phyloP scores from a whole-genome alignment of 2,329 filamentous ascomycete species.

The Saccharata proteae region DNA sequence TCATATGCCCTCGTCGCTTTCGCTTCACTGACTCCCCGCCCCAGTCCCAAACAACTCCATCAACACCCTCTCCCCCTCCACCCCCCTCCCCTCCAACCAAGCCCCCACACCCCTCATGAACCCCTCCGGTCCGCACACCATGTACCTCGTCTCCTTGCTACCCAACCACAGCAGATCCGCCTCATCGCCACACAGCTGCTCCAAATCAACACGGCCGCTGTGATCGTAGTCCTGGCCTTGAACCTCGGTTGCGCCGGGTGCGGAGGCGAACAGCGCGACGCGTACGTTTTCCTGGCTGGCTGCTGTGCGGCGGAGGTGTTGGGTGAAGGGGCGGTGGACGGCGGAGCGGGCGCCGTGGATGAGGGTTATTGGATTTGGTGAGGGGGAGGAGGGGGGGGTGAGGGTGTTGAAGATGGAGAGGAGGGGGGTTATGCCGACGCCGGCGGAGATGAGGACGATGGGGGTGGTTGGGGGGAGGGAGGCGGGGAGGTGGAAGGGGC shows the following conservation, averaged over 20 bases:
- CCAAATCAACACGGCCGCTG: constrained; percentile 47
- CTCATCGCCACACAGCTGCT: constrained; percentile 39
- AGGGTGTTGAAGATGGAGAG: constrained; percentile 52
- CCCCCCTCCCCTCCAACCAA: constrained; percentile 43
- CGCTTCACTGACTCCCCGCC: too few species aligned
- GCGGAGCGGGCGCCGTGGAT: constrained; percentile 47
- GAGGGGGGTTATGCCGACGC: constrained; percentile 57
- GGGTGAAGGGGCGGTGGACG: constrained; percentile 42
- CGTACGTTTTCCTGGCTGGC: constrained; percentile 35
- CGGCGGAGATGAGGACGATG: constrained; percentile 54
- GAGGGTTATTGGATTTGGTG: constrained; percentile 41
- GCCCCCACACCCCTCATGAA: constrained; percentile 55
- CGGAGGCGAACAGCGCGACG: constrained; percentile 47
- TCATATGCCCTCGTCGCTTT: too few species aligned
- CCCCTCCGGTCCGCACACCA: constrained; percentile 54
- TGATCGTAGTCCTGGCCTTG: constrained; percentile 48
- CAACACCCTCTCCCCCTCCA: constrained; percentile 46
- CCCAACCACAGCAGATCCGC: constrained; percentile 44
- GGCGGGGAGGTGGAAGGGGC: constrained; percentile 47
- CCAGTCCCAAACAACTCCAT: constrained; percentile 50
- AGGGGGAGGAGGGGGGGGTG: constrained; percentile 27
- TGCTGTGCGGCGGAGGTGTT: constrained; percentile 34
- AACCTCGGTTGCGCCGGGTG: constrained; percentile 30
- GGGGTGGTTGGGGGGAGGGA: constrained; percentile 23
- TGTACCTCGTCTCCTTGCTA: constrained; percentile 50